Percentiles rank a stretch among this genome's conserved stretches.
phyloP scores from a whole-genome alignment of 805 yeast genomes.

The Candida germanica region DNA sequence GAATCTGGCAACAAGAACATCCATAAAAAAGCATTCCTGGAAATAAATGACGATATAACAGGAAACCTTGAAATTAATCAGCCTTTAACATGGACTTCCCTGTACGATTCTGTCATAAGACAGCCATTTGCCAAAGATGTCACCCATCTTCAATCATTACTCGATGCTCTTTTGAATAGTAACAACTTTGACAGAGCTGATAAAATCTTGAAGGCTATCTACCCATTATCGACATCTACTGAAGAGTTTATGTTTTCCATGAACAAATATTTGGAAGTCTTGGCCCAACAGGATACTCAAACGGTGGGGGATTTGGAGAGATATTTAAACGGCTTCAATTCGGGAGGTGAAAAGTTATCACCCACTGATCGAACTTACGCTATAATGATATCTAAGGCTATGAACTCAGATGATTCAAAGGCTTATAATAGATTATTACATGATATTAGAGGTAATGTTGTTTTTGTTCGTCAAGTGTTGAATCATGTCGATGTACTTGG shows the following conservation, averaged over 20 bases:
- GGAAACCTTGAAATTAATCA: neutral
- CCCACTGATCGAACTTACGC: slow-evolving; percentile 58
- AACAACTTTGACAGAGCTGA: slow-evolving; percentile 69
- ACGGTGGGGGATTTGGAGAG: slow-evolving; percentile 42
- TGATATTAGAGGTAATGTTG: slow-evolving; percentile 6
- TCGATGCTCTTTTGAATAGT: slow-evolving; percentile 74
- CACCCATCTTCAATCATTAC: slow-evolving; percentile 67
- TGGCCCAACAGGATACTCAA: slow-evolving; percentile 38
- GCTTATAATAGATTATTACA: slow-evolving; percentile 15
- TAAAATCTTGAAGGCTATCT: slow-evolving; percentile 59
- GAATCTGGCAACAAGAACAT: neutral
- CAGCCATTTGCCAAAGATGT: slow-evolving; percentile 53
- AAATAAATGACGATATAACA: slow-evolving; percentile 7
- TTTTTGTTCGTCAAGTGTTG: slow-evolving; percentile 25
- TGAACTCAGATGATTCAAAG: slow-evolving; percentile 11
- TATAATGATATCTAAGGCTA: slow-evolving; percentile 47
- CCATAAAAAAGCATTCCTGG: slow-evolving; percentile 9
- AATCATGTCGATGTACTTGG: slow-evolving; percentile 54
- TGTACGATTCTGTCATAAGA: slow-evolving; percentile 38
- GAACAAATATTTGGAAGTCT: slow-evolving; percentile 56
- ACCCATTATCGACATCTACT: slow-evolving; percentile 40
- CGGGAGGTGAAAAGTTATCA: slow-evolving; percentile 22
- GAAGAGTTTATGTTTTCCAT: slow-evolving; percentile 61
- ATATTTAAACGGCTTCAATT: slow-evolving; percentile 33
- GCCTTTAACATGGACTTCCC: slow-evolving; percentile 34